These are phyloP conservation scores for Penicillium thymicola DNA, from an alignment of 2,329 filamentous ascomycete genomes.

Conservation along the genomic window DNA sequence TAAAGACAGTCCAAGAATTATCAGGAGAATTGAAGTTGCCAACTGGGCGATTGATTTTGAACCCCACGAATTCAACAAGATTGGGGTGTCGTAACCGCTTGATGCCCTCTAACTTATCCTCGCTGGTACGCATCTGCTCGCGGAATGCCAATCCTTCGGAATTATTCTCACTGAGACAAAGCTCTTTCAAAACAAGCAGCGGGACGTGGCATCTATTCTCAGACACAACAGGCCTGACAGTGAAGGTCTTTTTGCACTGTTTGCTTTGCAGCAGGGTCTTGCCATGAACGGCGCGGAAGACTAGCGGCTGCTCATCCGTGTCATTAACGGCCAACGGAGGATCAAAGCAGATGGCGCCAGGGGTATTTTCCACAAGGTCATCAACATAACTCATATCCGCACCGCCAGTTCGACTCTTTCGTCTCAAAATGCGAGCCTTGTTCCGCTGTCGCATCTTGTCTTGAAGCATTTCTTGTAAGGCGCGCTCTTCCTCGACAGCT, in stretches of 20 bases:
- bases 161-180: slow-evolving; percentile 56
- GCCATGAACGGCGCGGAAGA: slow-evolving; percentile 69
- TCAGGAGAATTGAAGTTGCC: slow-evolving; percentile 40
- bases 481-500: slow-evolving; percentile 41
- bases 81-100: slow-evolving; percentile 74
- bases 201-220: slow-evolving; percentile 56
- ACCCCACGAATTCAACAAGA: slow-evolving; percentile 75
- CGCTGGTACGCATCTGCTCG: slow-evolving; percentile 71
- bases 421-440: slow-evolving; percentile 36
- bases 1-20: slow-evolving; percentile 65
- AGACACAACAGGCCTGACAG: slow-evolving; percentile 65
- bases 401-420: slow-evolving; percentile 38
- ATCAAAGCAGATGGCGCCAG: slow-evolving; percentile 42
- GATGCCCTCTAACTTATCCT: slow-evolving; percentile 70
- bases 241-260: slow-evolving; percentile 61
- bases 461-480: slow-evolving; percentile 38
- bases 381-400: slow-evolving; percentile 29
- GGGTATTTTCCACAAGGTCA: slow-evolving; percentile 34
- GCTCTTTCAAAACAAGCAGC: slow-evolving; percentile 70
- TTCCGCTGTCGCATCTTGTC: slow-evolving; percentile 41
- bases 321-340: slow-evolving; percentile 56
- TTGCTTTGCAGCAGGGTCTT: slow-evolving; percentile 65
- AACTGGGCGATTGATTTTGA: slow-evolving; percentile 64
- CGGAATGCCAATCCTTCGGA: slow-evolving; percentile 65
- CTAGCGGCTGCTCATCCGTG: slow-evolving; percentile 58